phyloP scores from a whole-genome alignment of 352 stramenopile species.

The Phytophthora pistaciae region DNA sequence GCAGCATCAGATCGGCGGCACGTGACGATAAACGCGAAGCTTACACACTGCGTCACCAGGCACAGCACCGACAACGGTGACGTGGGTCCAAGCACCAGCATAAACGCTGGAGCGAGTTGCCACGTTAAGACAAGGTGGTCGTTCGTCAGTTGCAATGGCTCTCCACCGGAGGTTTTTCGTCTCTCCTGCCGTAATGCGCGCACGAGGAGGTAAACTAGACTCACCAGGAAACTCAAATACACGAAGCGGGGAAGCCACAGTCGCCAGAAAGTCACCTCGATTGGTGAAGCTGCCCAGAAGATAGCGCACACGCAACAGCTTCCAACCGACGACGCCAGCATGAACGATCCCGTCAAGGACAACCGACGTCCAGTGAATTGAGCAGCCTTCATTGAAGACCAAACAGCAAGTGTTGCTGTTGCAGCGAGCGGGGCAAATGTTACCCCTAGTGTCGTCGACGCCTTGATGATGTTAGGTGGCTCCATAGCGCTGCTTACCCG shows the following conservation, averaged over 20 bases:
- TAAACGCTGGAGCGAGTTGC: constrained; percentile 56
- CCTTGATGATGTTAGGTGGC: constrained; percentile 79
- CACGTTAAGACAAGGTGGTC: constrained; percentile 48
- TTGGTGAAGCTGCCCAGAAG: constrained; percentile 63
- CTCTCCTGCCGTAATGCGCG: constrained; percentile 14
- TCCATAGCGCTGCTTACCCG: constrained; percentile 57
- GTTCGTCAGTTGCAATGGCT: neutral
- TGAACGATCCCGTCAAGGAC: constrained; percentile 15
- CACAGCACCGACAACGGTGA: constrained; percentile 67
- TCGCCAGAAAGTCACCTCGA: constrained; percentile 42
- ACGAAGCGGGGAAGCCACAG: constrained; percentile 71
- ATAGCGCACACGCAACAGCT: constrained; percentile 46
- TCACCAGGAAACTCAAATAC: constrained; percentile 49
- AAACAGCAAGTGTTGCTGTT: constrained; percentile 29
- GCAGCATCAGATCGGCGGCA: constrained; percentile 17
- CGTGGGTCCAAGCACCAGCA: constrained; percentile 73
- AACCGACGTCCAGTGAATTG: constrained; percentile 19
- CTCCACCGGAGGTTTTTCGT: neutral
- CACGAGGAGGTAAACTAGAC: constrained; percentile 21
- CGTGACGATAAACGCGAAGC: constrained; percentile 49
- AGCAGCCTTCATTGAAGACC: constrained; percentile 13
- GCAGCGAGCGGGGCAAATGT: constrained; percentile 50
- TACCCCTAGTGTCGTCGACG: constrained; percentile 35
- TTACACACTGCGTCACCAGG: constrained; percentile 50
- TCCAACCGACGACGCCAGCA: constrained; percentile 30